Percentiles rank a stretch among this genome's conserved stretches.
Conservation (phyloP, 176 grass and related monocot species). For the Cenchrus fungigraminus region DNA sequence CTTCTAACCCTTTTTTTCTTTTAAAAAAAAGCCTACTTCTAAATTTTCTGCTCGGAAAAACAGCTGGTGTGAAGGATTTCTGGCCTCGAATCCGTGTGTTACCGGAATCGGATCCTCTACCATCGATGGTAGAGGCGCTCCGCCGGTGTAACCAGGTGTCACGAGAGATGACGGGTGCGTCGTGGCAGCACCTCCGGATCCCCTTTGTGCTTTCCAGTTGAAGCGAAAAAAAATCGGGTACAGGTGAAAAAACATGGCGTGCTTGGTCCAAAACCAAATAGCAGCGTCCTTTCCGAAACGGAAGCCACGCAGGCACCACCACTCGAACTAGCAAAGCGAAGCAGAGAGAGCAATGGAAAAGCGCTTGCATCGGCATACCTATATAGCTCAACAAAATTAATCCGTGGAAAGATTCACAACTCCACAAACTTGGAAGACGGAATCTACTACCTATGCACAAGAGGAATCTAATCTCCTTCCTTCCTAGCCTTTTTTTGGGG, state of each 20-base stretch:
- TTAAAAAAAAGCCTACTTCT: too few relatives aligned
- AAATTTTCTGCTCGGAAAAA: not conserved
- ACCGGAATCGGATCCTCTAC: too few relatives aligned
- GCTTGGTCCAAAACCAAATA: not conserved
- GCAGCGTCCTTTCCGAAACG: not conserved
- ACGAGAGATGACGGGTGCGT: not conserved
- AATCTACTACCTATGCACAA: constrained; percentile 50
- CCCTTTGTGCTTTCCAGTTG: not conserved
- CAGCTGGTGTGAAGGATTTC: not conserved
- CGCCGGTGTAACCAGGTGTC: too few relatives aligned
- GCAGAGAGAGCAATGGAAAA: not conserved
- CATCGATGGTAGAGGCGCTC: too few relatives aligned
- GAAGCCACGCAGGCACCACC: not conserved
- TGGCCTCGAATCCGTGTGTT: not conserved
- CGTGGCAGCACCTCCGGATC: not conserved
- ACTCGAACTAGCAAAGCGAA: not conserved
- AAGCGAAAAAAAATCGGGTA: not conserved
- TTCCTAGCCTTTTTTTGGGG: constrained; percentile 11
- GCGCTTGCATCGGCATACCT: constrained; percentile 7
- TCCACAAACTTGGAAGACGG: constrained; percentile 45
- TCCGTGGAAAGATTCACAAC: constrained; percentile 51
- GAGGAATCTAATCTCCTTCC: constrained; percentile 42
- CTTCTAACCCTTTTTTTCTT: too few relatives aligned
- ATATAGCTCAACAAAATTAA: constrained; percentile 37
- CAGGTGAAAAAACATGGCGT: not conserved